Evolutionary conservation across 495 filamentous ascomycete species (phyloP), one percentile per base, ranked within the genome.

Genomic region (Aspergillus hancockii): DNA sequence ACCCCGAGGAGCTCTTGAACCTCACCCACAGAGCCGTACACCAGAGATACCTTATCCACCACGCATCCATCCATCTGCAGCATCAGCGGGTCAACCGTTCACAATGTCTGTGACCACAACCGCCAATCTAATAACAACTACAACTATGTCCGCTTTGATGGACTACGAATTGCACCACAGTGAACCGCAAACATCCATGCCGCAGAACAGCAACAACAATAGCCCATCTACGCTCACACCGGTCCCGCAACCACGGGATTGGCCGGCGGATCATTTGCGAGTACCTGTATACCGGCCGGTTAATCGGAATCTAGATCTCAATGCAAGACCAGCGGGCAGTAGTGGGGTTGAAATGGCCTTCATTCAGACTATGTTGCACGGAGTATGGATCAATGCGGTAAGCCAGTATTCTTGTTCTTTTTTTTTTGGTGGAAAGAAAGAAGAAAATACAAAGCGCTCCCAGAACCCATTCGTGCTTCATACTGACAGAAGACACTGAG

Each of bases 331-430:
- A 2, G 72, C 73, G n/a, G 78, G 78, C n/a, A 63, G 54, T 13
- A 80, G 76, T 65, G 53, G 32, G 7, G 63, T 67, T 6, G 81
- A 84, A 65, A 66, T 61, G 47, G 71, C 64, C 19, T 82, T 85
- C 54, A 69, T 83, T 49, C 71, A 70, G 47, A 62, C 76, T 2
- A 83, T 86, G 82, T 74, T 84, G 50, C 74, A 76, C 10, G 82
- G 81, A 6, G 77, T 82, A 9, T 72, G 69, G 71, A 57, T 80
- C n/a, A 79, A 83, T 61, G 71, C 76, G 55, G 83, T 86, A 64
- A 61, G 81, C 74, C n/a, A n/a, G 28, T 45, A 16, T 51, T 56
- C 21, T 7, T 25, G n/a, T n/a, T n/a, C n/a, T n/a, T n/a, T n/a
- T n/a, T n/a, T n/a, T n/a, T n/a, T n/a, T n/a, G n/a, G n/a, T n/a